These are phyloP conservation scores for Phanerochaete carnosa DNA, from an alignment of 768 basidiomycete species.

Conservation along the genomic window DNA sequence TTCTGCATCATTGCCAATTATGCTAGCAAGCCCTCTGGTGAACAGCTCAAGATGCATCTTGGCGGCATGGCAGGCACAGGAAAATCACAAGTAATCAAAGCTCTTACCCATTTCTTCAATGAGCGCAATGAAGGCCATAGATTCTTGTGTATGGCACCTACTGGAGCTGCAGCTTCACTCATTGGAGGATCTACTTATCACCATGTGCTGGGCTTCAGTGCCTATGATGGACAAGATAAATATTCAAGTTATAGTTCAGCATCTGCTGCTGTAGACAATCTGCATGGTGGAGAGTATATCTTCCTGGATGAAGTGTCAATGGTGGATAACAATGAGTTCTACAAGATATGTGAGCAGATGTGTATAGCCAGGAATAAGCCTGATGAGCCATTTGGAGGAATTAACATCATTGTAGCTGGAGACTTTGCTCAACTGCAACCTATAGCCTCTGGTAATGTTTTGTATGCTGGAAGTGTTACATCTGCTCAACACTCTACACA, in stretches of 20 bases:
- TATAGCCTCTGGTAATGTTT: slow-evolving; percentile 14
- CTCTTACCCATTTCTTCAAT: slow-evolving; percentile 10
- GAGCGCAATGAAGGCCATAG: slow-evolving; percentile 4
- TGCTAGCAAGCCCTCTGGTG: neutral
- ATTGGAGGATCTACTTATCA: slow-evolving; percentile 23
- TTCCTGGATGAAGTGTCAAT: slow-evolving; percentile 45
- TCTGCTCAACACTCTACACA: neutral
- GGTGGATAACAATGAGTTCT: slow-evolving; percentile 29
- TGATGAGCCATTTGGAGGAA: slow-evolving; percentile 32
- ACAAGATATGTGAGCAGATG: slow-evolving; percentile 23
- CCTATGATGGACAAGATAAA: neutral
- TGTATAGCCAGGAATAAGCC: slow-evolving; percentile 12
- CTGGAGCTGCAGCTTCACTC: slow-evolving; percentile 19
- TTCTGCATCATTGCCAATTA: slow-evolving; percentile 20
- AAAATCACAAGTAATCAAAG: slow-evolving; percentile 22
- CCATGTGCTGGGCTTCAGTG: slow-evolving; percentile 11
- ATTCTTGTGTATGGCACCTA: slow-evolving; percentile 19
- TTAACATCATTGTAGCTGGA: slow-evolving; percentile 42
- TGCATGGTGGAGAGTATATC: slow-evolving; percentile 33
- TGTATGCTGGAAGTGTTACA: slow-evolving; percentile 18
- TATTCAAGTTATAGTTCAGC: neutral
- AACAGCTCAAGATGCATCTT: slow-evolving; percentile 19
- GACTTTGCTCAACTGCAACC: slow-evolving; percentile 44
- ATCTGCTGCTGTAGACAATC: neutral
- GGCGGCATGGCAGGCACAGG: slow-evolving; percentile 24